Base-by-base conservation (phyloP, 2,329 filamentous ascomycete genomes). In the Calonectria pteridis region DNA sequence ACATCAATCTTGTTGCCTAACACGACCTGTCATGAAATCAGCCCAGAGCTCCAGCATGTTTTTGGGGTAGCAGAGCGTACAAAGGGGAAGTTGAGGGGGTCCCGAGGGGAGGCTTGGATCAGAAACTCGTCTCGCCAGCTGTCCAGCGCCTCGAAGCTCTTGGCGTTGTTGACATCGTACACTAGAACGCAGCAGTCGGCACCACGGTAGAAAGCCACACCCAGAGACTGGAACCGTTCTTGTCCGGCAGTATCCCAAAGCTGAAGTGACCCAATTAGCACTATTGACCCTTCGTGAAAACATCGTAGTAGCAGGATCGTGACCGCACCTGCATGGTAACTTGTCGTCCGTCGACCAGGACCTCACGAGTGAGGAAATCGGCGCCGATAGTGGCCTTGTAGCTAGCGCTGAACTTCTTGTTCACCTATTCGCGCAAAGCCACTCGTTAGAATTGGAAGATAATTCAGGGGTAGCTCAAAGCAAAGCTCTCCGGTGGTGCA, bases 321-420 rank as follows among this genome's bases (percentile, higher is more conserved):
- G 73, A 70, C 73, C 75, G 69, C 89, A 95, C 94, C 93, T 98
- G 97, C 95, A 99, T 98, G 43, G 97, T 99, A 78, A 99, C 97
- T 83, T 98, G 92, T 83, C 96, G 92, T 87, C 98, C 97, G 86
- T 98, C 97, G 69, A 99, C 96, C 77, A 98, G 89, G 50, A 99
- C 97, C 88, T 99, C 97, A 85, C 98, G 97, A 71, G 97, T 99
- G 75, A 99, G 90, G 87, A 99, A 99, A 86, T 99, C 97, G 84
- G 97, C 97, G 79, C 97, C 97, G 84, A 99, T 99, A 58, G 97
- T 99, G 73, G 97, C 97, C 89, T 99, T 99, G 92, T 99, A 99
- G 89, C 96, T 98, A 79, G 96, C 96, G 85, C 96, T 98, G 89
- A 99, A 99, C 86, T 99, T 98, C 89, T 99, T 99, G 90, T 99